These are phyloP conservation scores for Thelonectria discophora DNA, from an alignment of 2,329 filamentous ascomycete genomes.

Conservation along the genomic window DNA sequence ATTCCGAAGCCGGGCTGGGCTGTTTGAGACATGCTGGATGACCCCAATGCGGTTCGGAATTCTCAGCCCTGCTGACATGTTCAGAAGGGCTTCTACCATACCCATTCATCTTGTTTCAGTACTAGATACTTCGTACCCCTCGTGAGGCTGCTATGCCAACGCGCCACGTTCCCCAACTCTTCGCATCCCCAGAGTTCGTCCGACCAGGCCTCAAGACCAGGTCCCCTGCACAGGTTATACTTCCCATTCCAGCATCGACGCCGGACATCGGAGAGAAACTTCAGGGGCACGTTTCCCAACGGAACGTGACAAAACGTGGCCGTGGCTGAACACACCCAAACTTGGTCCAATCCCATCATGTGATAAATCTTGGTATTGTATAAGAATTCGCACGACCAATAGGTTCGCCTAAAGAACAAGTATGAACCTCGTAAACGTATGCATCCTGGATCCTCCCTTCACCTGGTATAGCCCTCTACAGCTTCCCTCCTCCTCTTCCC, in stretches of 20 bases:
- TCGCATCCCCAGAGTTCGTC: slow-evolving; percentile 16
- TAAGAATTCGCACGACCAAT: slow-evolving; percentile 46
- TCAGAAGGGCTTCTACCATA: background rate
- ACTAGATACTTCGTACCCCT: too few species aligned
- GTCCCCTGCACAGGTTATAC: slow-evolving; percentile 1
- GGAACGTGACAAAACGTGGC: background rate
- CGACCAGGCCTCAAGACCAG: background rate
- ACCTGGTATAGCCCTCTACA: slow-evolving; percentile 37
- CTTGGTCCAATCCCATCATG: background rate
- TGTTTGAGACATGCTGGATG: background rate
- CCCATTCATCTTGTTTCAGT: background rate
- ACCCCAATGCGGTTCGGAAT: background rate
- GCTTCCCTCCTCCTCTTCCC: slow-evolving; percentile 13
- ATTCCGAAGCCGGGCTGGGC: slow-evolving; percentile 8
- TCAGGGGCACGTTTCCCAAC: slow-evolving; percentile 16
- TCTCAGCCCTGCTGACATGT: background rate
- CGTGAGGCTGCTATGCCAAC: background rate
- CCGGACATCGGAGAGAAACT: slow-evolving; percentile 6
- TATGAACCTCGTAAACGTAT: slow-evolving; percentile 47
- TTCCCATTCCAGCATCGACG: slow-evolving; percentile 17
- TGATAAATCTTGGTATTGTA: slow-evolving; percentile 31
- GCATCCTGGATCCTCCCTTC: slow-evolving; percentile 28
- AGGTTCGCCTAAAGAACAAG: slow-evolving; percentile 48
- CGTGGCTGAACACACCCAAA: too few species aligned
- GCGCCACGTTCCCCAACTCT: slow-evolving; percentile 1